A percentile compares a stretch with the other conserved stretches of the same genome.
These are phyloP conservation scores for Penicillium subrubescens DNA, from an alignment of 495 filamentous ascomycete genomes.

Conservation along the genomic window DNA sequence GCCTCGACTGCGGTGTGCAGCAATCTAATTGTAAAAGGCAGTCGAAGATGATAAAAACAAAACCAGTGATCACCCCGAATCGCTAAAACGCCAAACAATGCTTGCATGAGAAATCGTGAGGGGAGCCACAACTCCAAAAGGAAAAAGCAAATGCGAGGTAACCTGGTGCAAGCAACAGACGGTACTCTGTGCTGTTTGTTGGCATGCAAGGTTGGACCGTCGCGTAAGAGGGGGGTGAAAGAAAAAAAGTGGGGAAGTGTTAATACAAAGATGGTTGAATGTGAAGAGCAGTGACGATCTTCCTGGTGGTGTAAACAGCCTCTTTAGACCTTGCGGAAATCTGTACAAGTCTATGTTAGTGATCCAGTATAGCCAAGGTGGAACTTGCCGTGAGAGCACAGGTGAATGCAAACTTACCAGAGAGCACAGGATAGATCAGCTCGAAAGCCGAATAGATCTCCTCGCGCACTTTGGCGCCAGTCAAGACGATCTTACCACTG, in stretches of 20 bases:
- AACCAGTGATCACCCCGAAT: constrained; percentile 38
- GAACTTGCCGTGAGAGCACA: neutral
- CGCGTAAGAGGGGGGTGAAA: constrained; percentile 33
- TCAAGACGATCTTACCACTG: constrained; percentile 97
- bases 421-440: constrained; percentile 97
- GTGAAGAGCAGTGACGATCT: constrained; percentile 36
- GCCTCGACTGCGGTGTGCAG: constrained; percentile 53
- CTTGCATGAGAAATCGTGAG: constrained; percentile 48
- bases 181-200: constrained; percentile 19
- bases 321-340: constrained; percentile 68
- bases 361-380: neutral
- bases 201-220: neutral
- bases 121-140: constrained; percentile 3
- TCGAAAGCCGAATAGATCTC: constrained; percentile 99
- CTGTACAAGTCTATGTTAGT: constrained; percentile 43
- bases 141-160: constrained; percentile 14
- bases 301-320: constrained; percentile 19
- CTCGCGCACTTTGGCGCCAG: constrained; percentile 96
- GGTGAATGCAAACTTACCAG: constrained; percentile 58
- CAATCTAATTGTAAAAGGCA: constrained; percentile 53
- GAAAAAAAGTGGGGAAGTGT: constrained; percentile 44
- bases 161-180: neutral
- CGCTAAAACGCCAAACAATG: constrained; percentile 56
- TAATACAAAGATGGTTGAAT: constrained; percentile 57
- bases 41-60: constrained; percentile 25